phyloP scores from a whole-genome alignment of 192 early-diverging fungal species.

The Backusella luteola region DNA sequence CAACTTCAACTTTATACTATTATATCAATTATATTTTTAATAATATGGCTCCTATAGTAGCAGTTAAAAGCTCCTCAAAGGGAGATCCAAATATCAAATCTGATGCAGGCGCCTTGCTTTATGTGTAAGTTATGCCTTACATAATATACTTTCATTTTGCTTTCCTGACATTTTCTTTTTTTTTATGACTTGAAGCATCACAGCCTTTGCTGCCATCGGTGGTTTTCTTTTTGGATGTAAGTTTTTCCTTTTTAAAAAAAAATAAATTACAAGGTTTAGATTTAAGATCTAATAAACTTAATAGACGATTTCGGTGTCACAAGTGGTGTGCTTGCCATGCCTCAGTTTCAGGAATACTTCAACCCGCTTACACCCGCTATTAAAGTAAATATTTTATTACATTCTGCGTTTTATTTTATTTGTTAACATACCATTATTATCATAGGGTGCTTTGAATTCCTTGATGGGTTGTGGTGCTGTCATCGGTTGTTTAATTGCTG shows the following conservation, averaged over 20 bases:
- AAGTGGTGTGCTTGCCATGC: slow-evolving; percentile 68
- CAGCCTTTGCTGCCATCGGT: slow-evolving; percentile 58
- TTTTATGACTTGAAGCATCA: slow-evolving; percentile 28
- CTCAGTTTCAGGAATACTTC: slow-evolving; percentile 53
- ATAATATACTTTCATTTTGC: background rate
- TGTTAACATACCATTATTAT: background rate
- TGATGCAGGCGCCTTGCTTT: slow-evolving; percentile 19
- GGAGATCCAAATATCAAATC: slow-evolving; percentile 17
- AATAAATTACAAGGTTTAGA: background rate
- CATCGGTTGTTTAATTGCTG: slow-evolving; percentile 56
- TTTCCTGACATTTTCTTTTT: background rate
- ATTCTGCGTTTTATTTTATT: slow-evolving; percentile 49
- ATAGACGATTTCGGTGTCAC: slow-evolving; percentile 69
- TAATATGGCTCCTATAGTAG: slow-evolving; percentile 20
- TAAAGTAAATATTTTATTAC: slow-evolving; percentile 36
- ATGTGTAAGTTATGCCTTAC: background rate
- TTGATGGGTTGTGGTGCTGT: slow-evolving; percentile 62
- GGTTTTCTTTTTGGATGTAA: slow-evolving; percentile 68
- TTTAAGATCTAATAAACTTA: background rate
- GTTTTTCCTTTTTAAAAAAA: background rate
- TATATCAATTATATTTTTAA: background rate
- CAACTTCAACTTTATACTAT: background rate
- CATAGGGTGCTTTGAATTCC: slow-evolving; percentile 19
- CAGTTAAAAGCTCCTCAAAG: background rate
- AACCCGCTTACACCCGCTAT: slow-evolving; percentile 33